Base-by-base conservation (phyloP, 148 eudicot genomes). In the Rhododendron henanense region DNA sequence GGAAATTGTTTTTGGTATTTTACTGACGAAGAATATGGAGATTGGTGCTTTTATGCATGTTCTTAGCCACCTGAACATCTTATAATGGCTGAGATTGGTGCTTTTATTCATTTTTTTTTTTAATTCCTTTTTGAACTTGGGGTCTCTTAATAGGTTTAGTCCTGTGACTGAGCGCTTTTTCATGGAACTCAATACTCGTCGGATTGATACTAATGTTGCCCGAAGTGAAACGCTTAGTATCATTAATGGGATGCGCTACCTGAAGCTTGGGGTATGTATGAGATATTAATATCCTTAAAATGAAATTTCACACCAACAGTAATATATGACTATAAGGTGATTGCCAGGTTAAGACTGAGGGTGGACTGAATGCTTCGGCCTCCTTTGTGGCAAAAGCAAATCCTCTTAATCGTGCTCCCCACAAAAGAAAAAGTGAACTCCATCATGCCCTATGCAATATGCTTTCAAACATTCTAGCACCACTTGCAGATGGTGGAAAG, bases 121-220 rank as follows among this genome's bases (percentile, higher is more conserved):
- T 18, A 3, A 47, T 33, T 82, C 3, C 8, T 59, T 59, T 65
- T n/a, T 57, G 28, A 35, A 1, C 47, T 16, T 33, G 45, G 71
- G 83, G 86, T 83, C 59, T 83, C 69, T 85, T 65, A 35, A 65
- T 86, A 97, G 99, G 90, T 97, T 97, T 90, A 97, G 99, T 87
- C 96, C 98, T 25, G 98, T 95, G 75, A 97, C 99, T n/a, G 99
- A 97, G 87, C 96, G 99, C n/a, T 97, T 94, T 91, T 97, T 97
- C 93, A 93, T 95, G 99, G 99, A 97, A 90, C 94, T 97, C 87
- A 94, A 97, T 88, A 91, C 98, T 79, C 99, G 99, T 71, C 95
- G 99, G 78, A 91, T 97, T 84, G 99, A 97, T 91, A 91, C 96
- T 81, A 94, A 91, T 90, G 94, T 89, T 88, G 96, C 96, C 83